Evolutionary conservation across 2,329 filamentous ascomycete species (phyloP).

Genomic region (Pseudogymnoascus sp.): DNA sequence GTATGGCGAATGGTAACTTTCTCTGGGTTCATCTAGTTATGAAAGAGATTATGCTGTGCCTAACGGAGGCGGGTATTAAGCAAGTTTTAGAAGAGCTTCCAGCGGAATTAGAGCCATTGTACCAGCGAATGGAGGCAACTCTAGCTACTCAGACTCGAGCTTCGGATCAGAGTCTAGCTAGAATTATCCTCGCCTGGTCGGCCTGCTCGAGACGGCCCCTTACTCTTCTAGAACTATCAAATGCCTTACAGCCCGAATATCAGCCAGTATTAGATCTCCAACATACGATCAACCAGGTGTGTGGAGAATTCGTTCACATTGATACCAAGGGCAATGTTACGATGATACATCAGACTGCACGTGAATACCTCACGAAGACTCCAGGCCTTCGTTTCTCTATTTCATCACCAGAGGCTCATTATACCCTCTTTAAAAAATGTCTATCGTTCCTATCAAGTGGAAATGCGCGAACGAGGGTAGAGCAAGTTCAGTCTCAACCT

Average conservation of each 20-base stretch:
- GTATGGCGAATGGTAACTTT: conserved; percentile 31
- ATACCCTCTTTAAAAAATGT: not conserved
- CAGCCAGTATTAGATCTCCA: no score
- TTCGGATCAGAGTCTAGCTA: conserved; percentile 15
- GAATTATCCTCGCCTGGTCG: no score
- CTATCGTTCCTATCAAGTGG: no score
- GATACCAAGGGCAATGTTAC: conserved; percentile 25
- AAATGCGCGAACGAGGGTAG: no score
- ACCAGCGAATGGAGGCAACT: conserved; percentile 31
- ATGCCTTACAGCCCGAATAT: no score
- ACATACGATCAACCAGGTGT: conserved; percentile 27
- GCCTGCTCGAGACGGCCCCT: no score
- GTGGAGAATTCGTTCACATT: conserved; percentile 28
- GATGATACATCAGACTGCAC: conserved; percentile 32
- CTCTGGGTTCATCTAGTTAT: conserved; percentile 30
- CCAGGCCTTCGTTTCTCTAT: not conserved
- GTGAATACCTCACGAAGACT: conserved; percentile 27
- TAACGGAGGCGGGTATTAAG: conserved; percentile 23
- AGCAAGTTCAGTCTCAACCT: no score
- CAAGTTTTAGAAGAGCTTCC: conserved; percentile 26
- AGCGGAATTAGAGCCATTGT: conserved; percentile 28
- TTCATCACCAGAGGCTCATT: not conserved
- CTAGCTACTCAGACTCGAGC: conserved; percentile 16
- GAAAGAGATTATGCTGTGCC: conserved; percentile 25
- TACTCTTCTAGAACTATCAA: no score